Evolutionary conservation across 805 yeast species (phyloP), one percentile per base, ranked within the genome.

Genomic region (Lachancea sp.): DNA sequence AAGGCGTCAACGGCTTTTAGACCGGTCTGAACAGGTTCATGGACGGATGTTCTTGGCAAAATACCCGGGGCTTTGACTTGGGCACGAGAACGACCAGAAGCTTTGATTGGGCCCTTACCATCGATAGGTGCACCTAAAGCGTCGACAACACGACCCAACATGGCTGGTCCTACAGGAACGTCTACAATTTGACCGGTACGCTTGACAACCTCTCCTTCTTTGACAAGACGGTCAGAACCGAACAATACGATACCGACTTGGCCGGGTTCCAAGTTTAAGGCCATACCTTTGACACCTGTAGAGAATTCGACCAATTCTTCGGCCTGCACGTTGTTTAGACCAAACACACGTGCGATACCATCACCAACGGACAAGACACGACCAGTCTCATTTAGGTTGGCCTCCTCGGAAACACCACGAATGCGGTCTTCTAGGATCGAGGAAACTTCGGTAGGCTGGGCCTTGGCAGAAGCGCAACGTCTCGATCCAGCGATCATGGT

Each of bases 11-110:
- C 96, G 51, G 97, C 82, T 79, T 92, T 92, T 68, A 92, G 83
- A 83, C 98, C 99, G 64, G 98, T 90, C 78, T 92, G 98, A 83
- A 92, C 92, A 70, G 99, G 98, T 80, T 92, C 98, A 77, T 69
- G 80, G 58, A 92, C 99, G 49, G 97, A 87, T 65, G 83, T 85
- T 81, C 99, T 90, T 77, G 98, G 98, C 71, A 92, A 80, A 65
- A 92, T 92, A 81, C 99, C 99, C 72, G 98, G 99, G 61, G 98
- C 99, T 79, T 92, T 92, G 61, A 90, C 84, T 80, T 92, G 96
- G 61, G 97, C 97, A 80, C 95, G 86, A 65, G 94, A 74, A 61
- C 80, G 73, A 63, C 80, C 77, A 65, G 76, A 80, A 61, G 94
- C 75, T 64, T 83, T 80, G 60, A 92, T 78, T 71, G 98, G 98